Evolutionary conservation across 2,329 filamentous ascomycete genomes (phyloP).

Genomic region (Xylaria sp.): DNA sequence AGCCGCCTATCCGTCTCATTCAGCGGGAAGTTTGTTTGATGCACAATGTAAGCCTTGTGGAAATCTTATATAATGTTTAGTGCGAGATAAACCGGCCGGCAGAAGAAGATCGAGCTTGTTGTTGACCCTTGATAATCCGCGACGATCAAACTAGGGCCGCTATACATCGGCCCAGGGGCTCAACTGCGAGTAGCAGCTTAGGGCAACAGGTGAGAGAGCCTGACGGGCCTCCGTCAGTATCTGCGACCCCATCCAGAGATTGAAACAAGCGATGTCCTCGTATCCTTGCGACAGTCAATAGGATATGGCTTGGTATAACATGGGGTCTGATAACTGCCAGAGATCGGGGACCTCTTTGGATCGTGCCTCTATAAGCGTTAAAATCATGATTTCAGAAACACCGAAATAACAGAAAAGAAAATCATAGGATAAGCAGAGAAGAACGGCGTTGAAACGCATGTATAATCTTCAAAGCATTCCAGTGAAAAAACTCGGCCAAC

Average conservation of each 20-base stretch:
- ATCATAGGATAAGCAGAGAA: too few species aligned
- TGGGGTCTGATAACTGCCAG: not conserved
- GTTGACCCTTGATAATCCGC: not conserved
- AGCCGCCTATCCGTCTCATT: not conserved
- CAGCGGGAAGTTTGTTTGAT: constrained; percentile 10
- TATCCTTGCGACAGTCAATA: constrained; percentile 11
- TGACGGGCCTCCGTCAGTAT: not conserved
- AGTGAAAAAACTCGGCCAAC: too few species aligned
- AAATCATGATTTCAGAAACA: too few species aligned
- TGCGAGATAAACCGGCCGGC: not conserved
- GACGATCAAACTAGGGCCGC: constrained; percentile 7
- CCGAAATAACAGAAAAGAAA: too few species aligned
- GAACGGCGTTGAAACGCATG: too few species aligned
- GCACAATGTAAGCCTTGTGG: not conserved
- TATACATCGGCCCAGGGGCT: constrained; percentile 10
- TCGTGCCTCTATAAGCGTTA: too few species aligned
- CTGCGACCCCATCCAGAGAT: not conserved
- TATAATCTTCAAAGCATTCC: too few species aligned
- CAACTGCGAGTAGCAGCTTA: not conserved
- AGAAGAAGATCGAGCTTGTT: not conserved
- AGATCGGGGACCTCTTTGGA: too few species aligned
- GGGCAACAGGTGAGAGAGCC: not conserved
- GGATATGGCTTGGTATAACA: not conserved
- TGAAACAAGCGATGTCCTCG: constrained; percentile 1
- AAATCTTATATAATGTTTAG: constrained; percentile 1